These are phyloP conservation scores for Monosporascus cannonballus DNA, from an alignment of 2,329 filamentous ascomycete species.

Conservation along the genomic window DNA sequence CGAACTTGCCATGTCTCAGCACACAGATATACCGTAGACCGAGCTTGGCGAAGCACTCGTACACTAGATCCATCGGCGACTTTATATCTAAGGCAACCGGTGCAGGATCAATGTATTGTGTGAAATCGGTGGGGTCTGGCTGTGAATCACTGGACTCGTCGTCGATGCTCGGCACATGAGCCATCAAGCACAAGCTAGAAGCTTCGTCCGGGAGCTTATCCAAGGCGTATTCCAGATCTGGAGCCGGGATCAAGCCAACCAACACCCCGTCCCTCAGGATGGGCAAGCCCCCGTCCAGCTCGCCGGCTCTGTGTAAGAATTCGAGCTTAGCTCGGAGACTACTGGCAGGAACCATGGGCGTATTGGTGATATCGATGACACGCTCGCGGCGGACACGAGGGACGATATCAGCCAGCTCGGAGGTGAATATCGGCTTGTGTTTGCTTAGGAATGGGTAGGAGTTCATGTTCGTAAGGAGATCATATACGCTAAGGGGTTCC, in stretches of 20 bases:
- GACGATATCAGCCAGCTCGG: constrained; percentile 81
- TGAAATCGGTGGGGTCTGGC: constrained; percentile 74
- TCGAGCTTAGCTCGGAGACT: constrained; percentile 77
- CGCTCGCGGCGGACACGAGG: constrained; percentile 67
- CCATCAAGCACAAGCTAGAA: constrained; percentile 75
- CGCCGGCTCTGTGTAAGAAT: constrained; percentile 74
- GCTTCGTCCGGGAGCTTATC: constrained; percentile 76
- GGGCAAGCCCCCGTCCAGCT: constrained; percentile 86
- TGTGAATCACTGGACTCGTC: constrained; percentile 53
- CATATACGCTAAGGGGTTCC: constrained; percentile 92
- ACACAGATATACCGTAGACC: constrained; percentile 92
- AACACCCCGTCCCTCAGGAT: constrained; percentile 74
- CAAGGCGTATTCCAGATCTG: constrained; percentile 87
- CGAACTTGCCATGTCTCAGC: constrained; percentile 74
- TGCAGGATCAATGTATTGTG: constrained; percentile 83
- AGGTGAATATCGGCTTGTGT: constrained; percentile 83
- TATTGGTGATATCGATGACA: constrained; percentile 81
- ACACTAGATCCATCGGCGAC: constrained; percentile 90
- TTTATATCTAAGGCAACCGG: constrained; percentile 83
- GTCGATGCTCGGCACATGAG: constrained; percentile 54
- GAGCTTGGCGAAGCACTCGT: constrained; percentile 93
- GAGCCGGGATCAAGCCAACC: constrained; percentile 86
- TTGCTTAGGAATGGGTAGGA: constrained; percentile 97
- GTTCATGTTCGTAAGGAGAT: constrained; percentile 93
- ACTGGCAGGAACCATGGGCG: constrained; percentile 70